A percentile compares a stretch with the other conserved stretches of the same genome.
Evolutionary conservation across 345 rosid genomes (phyloP).

Genomic region (Bruguiera sexangula): DNA sequence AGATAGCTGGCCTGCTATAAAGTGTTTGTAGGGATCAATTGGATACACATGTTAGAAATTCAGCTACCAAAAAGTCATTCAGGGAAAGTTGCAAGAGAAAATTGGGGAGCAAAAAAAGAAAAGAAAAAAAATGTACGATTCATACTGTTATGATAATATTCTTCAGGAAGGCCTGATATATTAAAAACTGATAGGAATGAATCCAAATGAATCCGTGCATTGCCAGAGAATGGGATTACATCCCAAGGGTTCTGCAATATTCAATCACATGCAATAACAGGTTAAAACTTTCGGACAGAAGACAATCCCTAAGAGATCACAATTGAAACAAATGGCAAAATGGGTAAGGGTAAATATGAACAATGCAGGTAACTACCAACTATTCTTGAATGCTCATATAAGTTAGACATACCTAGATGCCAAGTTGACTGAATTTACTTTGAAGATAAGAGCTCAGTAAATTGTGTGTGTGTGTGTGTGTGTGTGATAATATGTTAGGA

Average conservation of each 20-base stretch:
- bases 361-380: neutral
- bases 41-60: conserved; percentile 2
- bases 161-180: conserved; percentile 79
- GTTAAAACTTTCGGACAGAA: conserved; percentile 2
- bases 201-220: conserved; percentile 71
- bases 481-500: no score
- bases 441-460: neutral
- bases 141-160: conserved; percentile 76
- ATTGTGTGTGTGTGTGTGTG: no score
- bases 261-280: neutral
- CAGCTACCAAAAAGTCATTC: neutral
- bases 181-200: conserved; percentile 79
- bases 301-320: conserved; percentile 1
- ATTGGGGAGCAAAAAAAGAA: neutral
- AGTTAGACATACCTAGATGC: neutral
- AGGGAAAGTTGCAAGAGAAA: neutral
- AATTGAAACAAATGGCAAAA: neutral
- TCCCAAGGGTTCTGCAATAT: conserved; percentile 92
- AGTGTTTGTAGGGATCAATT: neutral
- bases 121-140: neutral
- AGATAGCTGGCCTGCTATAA: conserved; percentile 44
- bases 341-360: neutral
- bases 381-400: neutral
- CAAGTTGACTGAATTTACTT: neutral
- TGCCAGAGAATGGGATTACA: conserved; percentile 65